Conservation (phyloP, 2,329 filamentous ascomycete species). For the Chalaropsis ovoidea region DNA sequence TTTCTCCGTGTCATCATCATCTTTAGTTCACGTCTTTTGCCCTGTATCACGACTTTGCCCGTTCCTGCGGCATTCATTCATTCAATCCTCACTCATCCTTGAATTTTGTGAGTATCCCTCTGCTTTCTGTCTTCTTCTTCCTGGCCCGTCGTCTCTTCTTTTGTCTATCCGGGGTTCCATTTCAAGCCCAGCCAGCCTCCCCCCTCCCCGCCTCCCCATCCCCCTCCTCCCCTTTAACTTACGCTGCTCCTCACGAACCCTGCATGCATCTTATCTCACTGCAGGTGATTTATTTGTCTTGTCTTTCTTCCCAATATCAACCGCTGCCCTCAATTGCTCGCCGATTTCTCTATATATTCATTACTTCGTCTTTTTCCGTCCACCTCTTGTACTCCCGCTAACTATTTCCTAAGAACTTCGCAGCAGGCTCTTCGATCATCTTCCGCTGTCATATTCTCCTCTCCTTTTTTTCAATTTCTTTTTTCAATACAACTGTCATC, state of each 20-base stretch:
- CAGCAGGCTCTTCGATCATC: slow-evolving; percentile 2
- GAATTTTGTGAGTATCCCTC: slow-evolving; percentile 6
- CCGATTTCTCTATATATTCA: no score
- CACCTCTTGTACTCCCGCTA: not conserved
- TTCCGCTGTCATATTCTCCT: slow-evolving; percentile 1
- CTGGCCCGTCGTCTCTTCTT: no score
- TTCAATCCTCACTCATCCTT: slow-evolving; percentile 5
- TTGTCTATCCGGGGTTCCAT: not conserved
- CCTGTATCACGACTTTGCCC: not conserved
- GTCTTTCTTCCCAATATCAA: not conserved
- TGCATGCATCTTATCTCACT: not conserved
- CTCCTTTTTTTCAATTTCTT: not conserved
- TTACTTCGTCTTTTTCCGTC: not conserved
- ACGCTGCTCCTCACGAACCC: not conserved
- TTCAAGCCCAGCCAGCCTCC: not conserved
- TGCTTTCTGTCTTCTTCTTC: no score
- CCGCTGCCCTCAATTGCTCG: not conserved
- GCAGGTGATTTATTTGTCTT: not conserved
- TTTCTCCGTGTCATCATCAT: not conserved
- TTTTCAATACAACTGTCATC: not conserved
- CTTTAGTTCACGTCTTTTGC: not conserved
- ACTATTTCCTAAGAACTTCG: not conserved
- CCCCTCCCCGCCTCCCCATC: not conserved
- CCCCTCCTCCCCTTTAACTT: not conserved
- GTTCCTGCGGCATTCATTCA: not conserved